phyloP scores from a whole-genome alignment of 345 rosid genomes.

The Anastatica hierochuntica region DNA sequence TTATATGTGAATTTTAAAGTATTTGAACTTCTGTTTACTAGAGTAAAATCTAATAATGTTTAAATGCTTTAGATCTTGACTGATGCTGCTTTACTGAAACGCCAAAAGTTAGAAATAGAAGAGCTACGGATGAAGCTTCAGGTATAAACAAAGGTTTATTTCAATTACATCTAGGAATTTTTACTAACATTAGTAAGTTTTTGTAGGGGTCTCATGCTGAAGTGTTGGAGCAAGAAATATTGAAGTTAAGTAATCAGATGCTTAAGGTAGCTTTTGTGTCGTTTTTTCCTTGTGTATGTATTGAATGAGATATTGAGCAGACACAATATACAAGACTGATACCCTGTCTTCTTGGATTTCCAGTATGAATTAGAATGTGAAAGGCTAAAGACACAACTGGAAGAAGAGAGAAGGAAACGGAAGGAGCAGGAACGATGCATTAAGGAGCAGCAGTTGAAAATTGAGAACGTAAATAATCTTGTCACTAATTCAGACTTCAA shows the following conservation, averaged over 20 bases:
- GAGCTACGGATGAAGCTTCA: constrained; percentile 74
- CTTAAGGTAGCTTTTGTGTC: constrained; percentile 48
- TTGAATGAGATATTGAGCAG: background rate
- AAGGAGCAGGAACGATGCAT: constrained; percentile 54
- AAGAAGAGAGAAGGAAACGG: constrained; percentile 76
- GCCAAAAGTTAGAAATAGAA: constrained; percentile 94
- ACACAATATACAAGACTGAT: background rate
- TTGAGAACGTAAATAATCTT: constrained; percentile 44
- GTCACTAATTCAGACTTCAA: constrained; percentile 37
- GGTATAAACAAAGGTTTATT: constrained; percentile 32
- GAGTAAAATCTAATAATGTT: constrained; percentile 20
- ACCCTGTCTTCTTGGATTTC: constrained; percentile 15
- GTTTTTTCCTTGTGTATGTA: background rate
- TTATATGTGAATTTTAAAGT: constrained; percentile 1
- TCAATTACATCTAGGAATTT: background rate
- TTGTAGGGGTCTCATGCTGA: constrained; percentile 83
- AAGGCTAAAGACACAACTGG: constrained; percentile 72
- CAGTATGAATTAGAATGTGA: constrained; percentile 90
- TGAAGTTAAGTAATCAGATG: constrained; percentile 84
- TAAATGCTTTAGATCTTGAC: constrained; percentile 59
- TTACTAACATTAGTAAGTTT: background rate
- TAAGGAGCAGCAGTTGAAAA: constrained; percentile 62
- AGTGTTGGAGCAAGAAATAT: constrained; percentile 81
- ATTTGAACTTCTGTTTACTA: background rate
- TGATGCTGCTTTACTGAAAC: constrained; percentile 84